Evolutionary conservation across 2,329 filamentous ascomycete species (phyloP), one percentile per base, ranked within the genome.

Genomic region (Fusarium equiseti): DNA sequence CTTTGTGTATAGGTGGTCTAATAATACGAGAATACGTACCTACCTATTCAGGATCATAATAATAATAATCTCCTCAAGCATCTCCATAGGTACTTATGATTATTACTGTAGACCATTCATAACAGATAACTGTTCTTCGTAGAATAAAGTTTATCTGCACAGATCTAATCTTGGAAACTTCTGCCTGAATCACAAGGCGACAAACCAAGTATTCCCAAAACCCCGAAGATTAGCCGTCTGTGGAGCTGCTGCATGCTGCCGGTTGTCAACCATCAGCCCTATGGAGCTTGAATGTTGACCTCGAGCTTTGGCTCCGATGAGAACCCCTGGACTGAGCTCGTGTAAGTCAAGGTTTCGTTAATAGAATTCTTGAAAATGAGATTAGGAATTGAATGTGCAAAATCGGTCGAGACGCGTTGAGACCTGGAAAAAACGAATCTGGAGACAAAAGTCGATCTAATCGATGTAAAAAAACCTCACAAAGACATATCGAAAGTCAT

Each of bases 241-340:
- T 53, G 50, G 50, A 53, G 35, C 50, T 42, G 50, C 50, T 42
- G 26, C 50, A 53, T 11, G 50, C 24, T 53, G 50, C 42, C 50
- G 50, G 50, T 43, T 43, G 50, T 50, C 53, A 40, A 29, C 53
- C 53, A 73, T 76, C 75, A 77, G 75, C 76, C 76, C 76, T 77
- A 75, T 67, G 66, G 64, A 73, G 68, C 70, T 76, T 71, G 68
- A 72, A 72, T 73, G 74, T 72, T 73, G 71, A 61, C 68, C 68
- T 77, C 67, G 70, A 75, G 71, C 68, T 74, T 72, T 74, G 67
- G 70, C 68, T 59, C 72, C 71, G 69, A 59, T 59, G 63, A 56
- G 65, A 66, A 73, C 72, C 70, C 70, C 66, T 62, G 54, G 73
- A 70, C 68, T 66, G 59, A 74, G 64, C 70, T 70, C 46, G 68